phyloP scores from a whole-genome alignment of 106 monocot species.

The Acanthochlamys bracteata region DNA sequence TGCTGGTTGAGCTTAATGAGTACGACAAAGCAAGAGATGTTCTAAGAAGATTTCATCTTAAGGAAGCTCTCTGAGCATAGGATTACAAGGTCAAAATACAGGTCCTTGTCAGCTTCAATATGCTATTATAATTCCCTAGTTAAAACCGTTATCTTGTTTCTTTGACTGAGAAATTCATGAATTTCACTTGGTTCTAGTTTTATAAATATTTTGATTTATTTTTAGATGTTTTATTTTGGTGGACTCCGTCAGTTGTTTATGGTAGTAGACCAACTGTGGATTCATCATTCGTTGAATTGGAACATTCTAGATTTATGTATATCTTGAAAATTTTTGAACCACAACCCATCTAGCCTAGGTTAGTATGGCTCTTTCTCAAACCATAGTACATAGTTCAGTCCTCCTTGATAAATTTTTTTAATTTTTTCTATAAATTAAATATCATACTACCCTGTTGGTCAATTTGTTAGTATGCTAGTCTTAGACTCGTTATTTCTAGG shows the following conservation, averaged over 20 bases:
- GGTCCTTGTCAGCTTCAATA: neutral
- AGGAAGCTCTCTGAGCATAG: slow-evolving; percentile 46
- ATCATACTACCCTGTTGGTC: too few species aligned
- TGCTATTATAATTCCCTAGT: neutral
- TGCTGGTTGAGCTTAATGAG: slow-evolving; percentile 67
- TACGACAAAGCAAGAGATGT: slow-evolving; percentile 65
- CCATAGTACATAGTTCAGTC: too few species aligned
- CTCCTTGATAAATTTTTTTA: too few species aligned
- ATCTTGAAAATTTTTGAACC: too few species aligned
- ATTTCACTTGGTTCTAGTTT: neutral
- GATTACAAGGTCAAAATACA: neutral
- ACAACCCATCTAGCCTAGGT: too few species aligned
- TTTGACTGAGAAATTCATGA: neutral
- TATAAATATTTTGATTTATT: neutral
- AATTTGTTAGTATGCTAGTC: too few species aligned
- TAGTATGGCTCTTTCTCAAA: too few species aligned
- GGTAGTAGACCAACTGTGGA: too few species aligned
- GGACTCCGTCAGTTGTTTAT: neutral
- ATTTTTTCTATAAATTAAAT: too few species aligned
- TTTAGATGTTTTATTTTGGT: neutral
- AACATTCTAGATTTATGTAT: too few species aligned
- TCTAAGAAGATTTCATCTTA: slow-evolving; percentile 50
- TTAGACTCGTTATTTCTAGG: too few species aligned
- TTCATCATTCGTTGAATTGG: too few species aligned
- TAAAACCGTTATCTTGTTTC: neutral